Base-by-base conservation (phyloP, 2,329 filamentous ascomycete species). In the Aspergillus ibericus region DNA sequence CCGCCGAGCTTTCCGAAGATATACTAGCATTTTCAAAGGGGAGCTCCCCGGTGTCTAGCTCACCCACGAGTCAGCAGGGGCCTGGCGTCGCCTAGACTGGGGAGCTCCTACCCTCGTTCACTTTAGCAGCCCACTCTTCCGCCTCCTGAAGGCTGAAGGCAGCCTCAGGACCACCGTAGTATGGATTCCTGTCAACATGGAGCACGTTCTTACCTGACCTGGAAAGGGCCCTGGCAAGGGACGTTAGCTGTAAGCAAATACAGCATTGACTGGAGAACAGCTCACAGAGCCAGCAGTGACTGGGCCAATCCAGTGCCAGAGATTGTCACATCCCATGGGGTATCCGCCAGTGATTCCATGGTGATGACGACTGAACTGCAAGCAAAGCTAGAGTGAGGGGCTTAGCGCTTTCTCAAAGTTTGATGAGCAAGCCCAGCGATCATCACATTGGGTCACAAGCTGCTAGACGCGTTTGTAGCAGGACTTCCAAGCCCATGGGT, bases 141-240 rank as follows among this genome's bases (percentile, higher is more conserved):
- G 86, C 88, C 73, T 97, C 93, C 61, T 91, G 84, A 35, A 97
- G 80, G 75, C 88, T 95, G 65, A 98, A 85, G 2, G 92, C 91
- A 62, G 93, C 92, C 72, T 96, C 92, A 38, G 88, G 75, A 54
- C 90, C 90, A 68, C 93, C 93, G 78, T 98, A 98, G 76, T 91
- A 96, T 62, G 87, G 83, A 78, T 96, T 93, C 63, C 85, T 84
- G 73, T 98, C 93, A 72, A 97, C 81, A 74, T 98, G 93, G 60
- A 98, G 84, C 65, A 97, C 85, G 69, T 91, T 95, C 82, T 96
- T 96, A 72, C 88, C 88, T 62, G 92, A 96, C 71, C 93, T 89
- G 66, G 93, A 98, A 68, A 98, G 84, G 70, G 93, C 90, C 83
- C 93, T 98, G 83, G 66, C 63, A 72, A 75, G 70, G 72, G 77